These are phyloP conservation scores for Erythrobasidium yunnanense DNA, from an alignment of 768 basidiomycete genomes.

Conservation along the genomic window DNA sequence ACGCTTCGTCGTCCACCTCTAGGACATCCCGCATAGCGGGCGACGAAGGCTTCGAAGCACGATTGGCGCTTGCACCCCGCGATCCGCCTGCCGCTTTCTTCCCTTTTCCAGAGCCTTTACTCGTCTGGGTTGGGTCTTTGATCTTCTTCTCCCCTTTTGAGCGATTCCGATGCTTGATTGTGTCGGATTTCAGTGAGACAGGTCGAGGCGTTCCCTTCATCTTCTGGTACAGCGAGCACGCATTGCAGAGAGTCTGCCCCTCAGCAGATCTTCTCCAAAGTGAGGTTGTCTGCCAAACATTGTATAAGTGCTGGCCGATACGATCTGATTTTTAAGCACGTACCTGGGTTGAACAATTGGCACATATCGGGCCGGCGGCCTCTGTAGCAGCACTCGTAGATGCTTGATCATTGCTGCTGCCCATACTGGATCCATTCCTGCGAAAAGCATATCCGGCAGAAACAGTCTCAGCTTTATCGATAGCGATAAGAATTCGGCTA, in stretches of 20 bases:
- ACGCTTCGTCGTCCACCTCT: too few species aligned
- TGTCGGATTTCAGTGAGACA: constrained; percentile 39
- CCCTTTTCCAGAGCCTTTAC: constrained; percentile 12
- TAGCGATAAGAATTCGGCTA: too few species aligned
- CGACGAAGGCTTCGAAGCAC: too few species aligned
- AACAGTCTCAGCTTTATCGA: too few species aligned
- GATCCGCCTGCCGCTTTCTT: constrained; percentile 8
- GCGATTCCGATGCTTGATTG: constrained; percentile 38
- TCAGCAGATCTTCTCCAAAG: constrained; percentile 37
- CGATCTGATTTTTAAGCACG: background rate
- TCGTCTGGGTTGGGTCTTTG: too few species aligned
- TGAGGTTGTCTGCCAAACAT: constrained; percentile 34
- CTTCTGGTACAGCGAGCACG: constrained; percentile 38
- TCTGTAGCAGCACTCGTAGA: too few species aligned
- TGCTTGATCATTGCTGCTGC: too few species aligned
- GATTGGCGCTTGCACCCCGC: too few species aligned
- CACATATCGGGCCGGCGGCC: constrained; percentile 4
- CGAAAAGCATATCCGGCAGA: too few species aligned
- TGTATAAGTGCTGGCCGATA: background rate
- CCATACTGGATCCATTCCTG: too few species aligned
- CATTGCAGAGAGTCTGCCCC: constrained; percentile 38
- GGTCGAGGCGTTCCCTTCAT: constrained; percentile 38
- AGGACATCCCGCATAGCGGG: too few species aligned
- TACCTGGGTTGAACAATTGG: constrained; percentile 14
- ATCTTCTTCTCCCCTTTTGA: constrained; percentile 34